Evolutionary conservation across 1,139 yeast species (phyloP), one percentile per base, ranked within the genome.

Genomic region (Keqinozyma sinolaborantium): DNA sequence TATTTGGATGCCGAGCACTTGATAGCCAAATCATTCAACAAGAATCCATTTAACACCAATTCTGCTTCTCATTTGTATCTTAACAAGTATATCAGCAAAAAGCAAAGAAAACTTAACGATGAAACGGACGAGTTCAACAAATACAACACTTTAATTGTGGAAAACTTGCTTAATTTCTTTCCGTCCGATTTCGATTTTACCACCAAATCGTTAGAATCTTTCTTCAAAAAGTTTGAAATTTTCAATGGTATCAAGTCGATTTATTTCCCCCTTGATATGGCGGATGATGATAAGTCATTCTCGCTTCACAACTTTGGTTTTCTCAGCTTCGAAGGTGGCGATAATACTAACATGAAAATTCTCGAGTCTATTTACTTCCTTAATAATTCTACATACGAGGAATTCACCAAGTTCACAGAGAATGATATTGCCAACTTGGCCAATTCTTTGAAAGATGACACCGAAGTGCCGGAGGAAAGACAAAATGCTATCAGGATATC

Each of bases 181-280:
- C 53, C 61, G 3, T 45, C 38, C 20, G 36, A 36, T 2, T 38
- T 19, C 14, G 28, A 28, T 13, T 32, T 33, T 14, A 33, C 50
- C 3, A 29, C 53, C 8, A 40, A 31, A 4, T 38, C 39, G 4
- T 37, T 63, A 29, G 47, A 47, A 10, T 39, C 42, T 13, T 50
- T 73, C 26, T 30, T 60, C 6, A 37, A 50, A 9, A 51, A 65
- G 30, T 66, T 75, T 40, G 39, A 47, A 30, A 40, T 53, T 15
- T 73, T 64, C 42, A 68, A 71, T 10, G 50, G 43, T 4, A 59
- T 75, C 24, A 71, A 69, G n/a, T 52, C 64, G 3, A 58, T 70
- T 12, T 72, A 66, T 39, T 56, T 74, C 41, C 79, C 80, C 8
- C 38, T 60, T 11, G 30, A 40, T 12, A 36, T 32, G 8, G 34